phyloP scores from a whole-genome alignment of 371 early-diverging fungal species.

The Mucor indicus region DNA sequence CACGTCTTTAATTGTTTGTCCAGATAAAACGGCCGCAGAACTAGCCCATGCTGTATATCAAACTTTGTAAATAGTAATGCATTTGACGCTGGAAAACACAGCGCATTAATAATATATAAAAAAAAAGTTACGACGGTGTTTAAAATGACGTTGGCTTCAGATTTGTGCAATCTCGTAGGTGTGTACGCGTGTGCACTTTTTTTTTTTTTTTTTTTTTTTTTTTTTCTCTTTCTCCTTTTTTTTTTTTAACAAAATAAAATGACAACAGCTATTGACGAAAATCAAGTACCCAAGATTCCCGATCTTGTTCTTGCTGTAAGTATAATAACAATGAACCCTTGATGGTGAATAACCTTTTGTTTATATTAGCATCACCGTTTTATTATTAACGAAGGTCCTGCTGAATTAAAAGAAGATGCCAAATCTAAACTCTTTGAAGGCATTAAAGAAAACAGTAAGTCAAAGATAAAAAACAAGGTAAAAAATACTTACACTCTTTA shows the following conservation, averaged over 20 bases:
- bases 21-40: too few relatives aligned
- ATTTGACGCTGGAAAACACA: too few relatives aligned
- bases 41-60: too few relatives aligned
- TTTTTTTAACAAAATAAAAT: slow-evolving; percentile 5
- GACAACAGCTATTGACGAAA: slow-evolving; percentile 38
- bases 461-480: too few relatives aligned
- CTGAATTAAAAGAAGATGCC: slow-evolving; percentile 56
- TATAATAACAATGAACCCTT: too few relatives aligned
- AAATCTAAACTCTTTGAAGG: slow-evolving; percentile 56
- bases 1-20: too few relatives aligned
- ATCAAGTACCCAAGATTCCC: slow-evolving; percentile 74
- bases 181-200: slow-evolving; percentile 6
- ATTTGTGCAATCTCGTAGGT: too few relatives aligned
- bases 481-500: too few relatives aligned
- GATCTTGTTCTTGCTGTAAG: slow-evolving; percentile 63
- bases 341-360: too few relatives aligned
- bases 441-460: slow-evolving; percentile 74
- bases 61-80: too few relatives aligned
- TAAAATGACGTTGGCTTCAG: too few relatives aligned
- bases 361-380: slow-evolving; percentile 65
- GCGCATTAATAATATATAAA: too few relatives aligned
- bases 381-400: slow-evolving; percentile 66
- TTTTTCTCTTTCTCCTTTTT: slow-evolving; percentile 1
- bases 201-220: slow-evolving; percentile 3
- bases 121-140: not conserved